These are phyloP conservation scores for Colletotrichum tofieldiae DNA, from an alignment of 2,329 filamentous ascomycete species.

Conservation along the genomic window DNA sequence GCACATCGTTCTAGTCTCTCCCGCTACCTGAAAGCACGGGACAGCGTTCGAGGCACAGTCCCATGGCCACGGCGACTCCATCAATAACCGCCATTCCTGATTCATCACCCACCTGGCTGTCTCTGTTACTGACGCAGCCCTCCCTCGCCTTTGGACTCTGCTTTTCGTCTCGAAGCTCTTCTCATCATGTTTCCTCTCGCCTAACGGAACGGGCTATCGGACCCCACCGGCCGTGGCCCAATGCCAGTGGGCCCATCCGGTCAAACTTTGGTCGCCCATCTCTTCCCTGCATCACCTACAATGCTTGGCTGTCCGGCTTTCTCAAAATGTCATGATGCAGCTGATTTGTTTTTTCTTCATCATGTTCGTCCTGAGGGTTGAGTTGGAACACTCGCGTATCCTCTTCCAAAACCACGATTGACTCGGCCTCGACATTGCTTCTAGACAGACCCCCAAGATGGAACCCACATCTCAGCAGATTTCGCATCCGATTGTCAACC, in stretches of 20 bases:
- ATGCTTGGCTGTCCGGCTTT: slow-evolving; percentile 14
- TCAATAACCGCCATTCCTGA: slow-evolving; percentile 20
- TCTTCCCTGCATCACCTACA: slow-evolving; percentile 21
- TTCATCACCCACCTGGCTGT: neutral
- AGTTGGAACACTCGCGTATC: neutral
- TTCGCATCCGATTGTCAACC: neutral
- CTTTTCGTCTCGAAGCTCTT: too few species aligned
- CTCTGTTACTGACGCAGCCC: neutral
- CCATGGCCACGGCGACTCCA: slow-evolving; percentile 16
- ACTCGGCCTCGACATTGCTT: neutral
- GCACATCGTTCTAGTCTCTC: slow-evolving; percentile 17
- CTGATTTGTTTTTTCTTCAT: neutral
- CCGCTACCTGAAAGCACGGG: neutral
- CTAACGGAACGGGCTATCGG: neutral
- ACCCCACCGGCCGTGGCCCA: slow-evolving; percentile 1
- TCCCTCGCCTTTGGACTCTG: slow-evolving; percentile 8
- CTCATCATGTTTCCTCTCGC: neutral
- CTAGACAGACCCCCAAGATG: neutral
- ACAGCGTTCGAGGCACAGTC: slow-evolving; percentile 5
- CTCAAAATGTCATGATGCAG: neutral
- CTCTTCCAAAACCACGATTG: neutral
- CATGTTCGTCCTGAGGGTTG: neutral
- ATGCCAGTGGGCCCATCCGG: slow-evolving; percentile 9
- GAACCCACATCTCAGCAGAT: neutral
- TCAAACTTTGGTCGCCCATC: slow-evolving; percentile 2